Evolutionary conservation across 352 stramenopile genomes (phyloP).

Genomic region (Aphanomyces stellatus): DNA sequence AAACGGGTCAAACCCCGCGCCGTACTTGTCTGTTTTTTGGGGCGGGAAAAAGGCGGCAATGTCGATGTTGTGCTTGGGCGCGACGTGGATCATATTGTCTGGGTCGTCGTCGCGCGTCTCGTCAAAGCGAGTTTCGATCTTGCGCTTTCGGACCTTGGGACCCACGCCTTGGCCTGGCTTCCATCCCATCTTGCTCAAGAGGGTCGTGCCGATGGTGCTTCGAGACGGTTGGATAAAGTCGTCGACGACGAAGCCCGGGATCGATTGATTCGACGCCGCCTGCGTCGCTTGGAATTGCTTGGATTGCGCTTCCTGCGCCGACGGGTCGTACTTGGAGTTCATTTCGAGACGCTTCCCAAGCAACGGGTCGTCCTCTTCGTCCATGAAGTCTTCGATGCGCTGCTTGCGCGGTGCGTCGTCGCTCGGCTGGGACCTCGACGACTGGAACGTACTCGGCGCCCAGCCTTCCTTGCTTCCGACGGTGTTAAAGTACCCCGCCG

Average conservation of each 20-base stretch:
- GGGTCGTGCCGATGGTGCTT: constrained; percentile 70
- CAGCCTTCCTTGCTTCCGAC: constrained; percentile 86
- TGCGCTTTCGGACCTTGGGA: constrained; percentile 43
- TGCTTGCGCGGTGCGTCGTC: constrained; percentile 30
- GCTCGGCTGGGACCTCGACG: constrained; percentile 37
- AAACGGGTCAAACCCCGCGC: constrained; percentile 71
- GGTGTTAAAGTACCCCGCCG: constrained; percentile 92
- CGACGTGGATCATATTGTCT: constrained; percentile 42
- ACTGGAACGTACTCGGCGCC: constrained; percentile 72
- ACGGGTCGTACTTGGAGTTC: constrained; percentile 50
- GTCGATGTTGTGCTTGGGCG: constrained; percentile 48
- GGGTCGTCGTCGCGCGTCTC: constrained; percentile 8
- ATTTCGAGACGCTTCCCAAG: constrained; percentile 71
- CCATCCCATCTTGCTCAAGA: constrained; percentile 86
- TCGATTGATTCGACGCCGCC: constrained; percentile 20
- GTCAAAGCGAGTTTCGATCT: constrained; percentile 25
- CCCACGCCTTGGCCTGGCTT: constrained; percentile 86
- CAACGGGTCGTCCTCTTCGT: constrained; percentile 88
- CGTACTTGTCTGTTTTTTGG: constrained; percentile 68
- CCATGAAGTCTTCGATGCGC: constrained; percentile 90
- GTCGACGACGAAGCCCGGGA: constrained; percentile 44
- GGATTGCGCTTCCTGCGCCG: constrained; percentile 31
- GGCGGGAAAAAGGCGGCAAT: constrained; percentile 39
- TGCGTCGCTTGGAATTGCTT: constrained; percentile 20
- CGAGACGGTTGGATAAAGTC: constrained; percentile 62